Evolutionary conservation across 2,329 filamentous ascomycete species (phyloP).

Genomic region (Clarireedia monteithiana): DNA sequence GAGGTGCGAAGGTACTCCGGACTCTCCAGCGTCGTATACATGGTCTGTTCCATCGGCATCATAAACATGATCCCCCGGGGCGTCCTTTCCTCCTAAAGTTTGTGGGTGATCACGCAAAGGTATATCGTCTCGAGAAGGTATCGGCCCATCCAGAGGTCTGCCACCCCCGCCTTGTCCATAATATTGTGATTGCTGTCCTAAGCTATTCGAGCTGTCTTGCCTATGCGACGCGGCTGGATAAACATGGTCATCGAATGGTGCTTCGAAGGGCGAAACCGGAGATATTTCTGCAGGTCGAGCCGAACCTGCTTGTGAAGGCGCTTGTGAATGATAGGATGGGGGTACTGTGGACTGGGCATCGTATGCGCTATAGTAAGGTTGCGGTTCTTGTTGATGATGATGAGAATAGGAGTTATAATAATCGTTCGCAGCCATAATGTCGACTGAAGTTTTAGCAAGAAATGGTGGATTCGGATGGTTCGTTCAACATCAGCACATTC

Average conservation of each 20-base stretch:
- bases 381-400: slow-evolving; percentile 10
- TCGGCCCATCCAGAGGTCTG: slow-evolving; percentile 30
- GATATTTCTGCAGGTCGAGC: slow-evolving; percentile 10
- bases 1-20: slow-evolving; percentile 17
- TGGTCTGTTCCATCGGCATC: slow-evolving; percentile 43
- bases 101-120: slow-evolving; percentile 46
- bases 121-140: slow-evolving; percentile 42
- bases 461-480: background rate
- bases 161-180: slow-evolving; percentile 39
- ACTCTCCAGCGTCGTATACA: slow-evolving; percentile 49
- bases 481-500: background rate
- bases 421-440: slow-evolving; percentile 25
- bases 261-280: slow-evolving; percentile 50
- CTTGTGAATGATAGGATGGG: slow-evolving; percentile 22
- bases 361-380: slow-evolving; percentile 16
- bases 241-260: slow-evolving; percentile 59
- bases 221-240: slow-evolving; percentile 41
- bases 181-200: slow-evolving; percentile 50
- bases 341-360: slow-evolving; percentile 11
- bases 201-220: slow-evolving; percentile 28
- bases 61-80: slow-evolving; percentile 3
- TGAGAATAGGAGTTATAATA: slow-evolving; percentile 24
- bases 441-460: background rate
- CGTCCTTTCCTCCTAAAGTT: slow-evolving; percentile 21
- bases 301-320: slow-evolving; percentile 15